Evolutionary conservation across 768 basidiomycete genomes (phyloP), one percentile per base, ranked within the genome.

Genomic region (Coprinellus micaceus): DNA sequence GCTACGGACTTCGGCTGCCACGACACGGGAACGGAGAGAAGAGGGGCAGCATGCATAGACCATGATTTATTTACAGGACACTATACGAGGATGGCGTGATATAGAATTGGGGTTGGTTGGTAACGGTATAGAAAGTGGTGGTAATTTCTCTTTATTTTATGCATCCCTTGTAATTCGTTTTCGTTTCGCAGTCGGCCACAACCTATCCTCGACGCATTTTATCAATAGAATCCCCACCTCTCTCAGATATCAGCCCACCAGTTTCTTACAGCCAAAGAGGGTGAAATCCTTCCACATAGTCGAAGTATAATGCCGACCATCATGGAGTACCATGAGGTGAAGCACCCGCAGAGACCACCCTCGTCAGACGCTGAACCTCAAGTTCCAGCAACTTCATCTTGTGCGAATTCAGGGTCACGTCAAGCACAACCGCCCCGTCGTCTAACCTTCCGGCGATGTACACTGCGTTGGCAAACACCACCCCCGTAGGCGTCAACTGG

Each of bases 1-100:
- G 25, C 69, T 94, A 41, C 77, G 86, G 59, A 83, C 82, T 4
- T 79, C 80, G 2, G 90, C 89, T 47, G 74, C 76, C n/a, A 78
- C 71, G 57, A 75, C n/a, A n/a, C n/a, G 80, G 28, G 82, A 80
- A n/a, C 33, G 29, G 29, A 21, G 19, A 11, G 28, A 26, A 6
- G 28, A 43, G 24, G 44, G 5, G n/a, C n/a, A 2, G 17, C 25
- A 36, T 13, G 19, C 19, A 11, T n/a, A 17, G 13, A 45, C 13
- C n/a, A 19, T 22, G 26, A 10, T 15, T 29, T 28, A 13, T 17
- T 13, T n/a, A 13, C 40, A 12, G 40, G 22, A 13, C 15, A 28
- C 15, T 26, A 15, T 25, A 13, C 10, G 22, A 24, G 12, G 46
- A 25, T 26, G 46, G 11, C 12, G 22, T 15, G 40, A 19, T 9